Percentiles rank a stretch among this genome's conserved stretches.
phyloP scores from a whole-genome alignment of 371 early-diverging fungal species.

The Zopfochytrium polystomum region DNA sequence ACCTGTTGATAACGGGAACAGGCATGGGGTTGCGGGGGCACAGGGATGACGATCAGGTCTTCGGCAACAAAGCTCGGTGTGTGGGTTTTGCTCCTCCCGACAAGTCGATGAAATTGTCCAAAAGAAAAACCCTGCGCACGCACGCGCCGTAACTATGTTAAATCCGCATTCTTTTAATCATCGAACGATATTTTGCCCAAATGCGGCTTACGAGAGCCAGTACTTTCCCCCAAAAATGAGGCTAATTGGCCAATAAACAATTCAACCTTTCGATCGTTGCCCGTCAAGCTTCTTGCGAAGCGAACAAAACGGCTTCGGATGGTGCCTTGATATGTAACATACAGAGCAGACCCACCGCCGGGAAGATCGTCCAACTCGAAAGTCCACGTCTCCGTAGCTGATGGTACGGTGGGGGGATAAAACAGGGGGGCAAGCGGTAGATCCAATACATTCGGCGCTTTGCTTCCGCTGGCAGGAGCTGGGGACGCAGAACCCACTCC shows the following conservation, averaged over 20 bases:
- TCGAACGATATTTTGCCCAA: too few species aligned
- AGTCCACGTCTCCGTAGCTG: conserved; percentile 13
- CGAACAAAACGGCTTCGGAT: neutral
- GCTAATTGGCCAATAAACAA: conserved; percentile 3
- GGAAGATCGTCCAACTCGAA: conserved; percentile 9
- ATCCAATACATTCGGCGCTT: conserved; percentile 10
- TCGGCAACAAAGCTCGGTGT: too few species aligned
- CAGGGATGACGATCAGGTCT: too few species aligned
- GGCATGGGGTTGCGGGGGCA: too few species aligned
- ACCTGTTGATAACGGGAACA: too few species aligned
- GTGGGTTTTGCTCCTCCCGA: too few species aligned
- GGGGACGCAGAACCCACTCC: conserved; percentile 8
- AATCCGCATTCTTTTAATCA: too few species aligned
- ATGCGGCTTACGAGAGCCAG: too few species aligned
- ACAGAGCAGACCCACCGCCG: conserved; percentile 6
- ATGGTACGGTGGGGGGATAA: conserved; percentile 8
- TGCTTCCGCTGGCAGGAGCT: neutral
- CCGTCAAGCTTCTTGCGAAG: conserved; percentile 2
- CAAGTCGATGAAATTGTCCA: too few species aligned
- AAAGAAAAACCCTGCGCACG: too few species aligned
- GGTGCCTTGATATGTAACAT: conserved; percentile 13
- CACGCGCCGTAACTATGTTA: too few species aligned
- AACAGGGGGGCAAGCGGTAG: conserved; percentile 12
- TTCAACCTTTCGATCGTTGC: conserved; percentile 7
- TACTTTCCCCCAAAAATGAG: conserved; percentile 9